Evolutionary conservation across 257 asterid species (phyloP).

Genomic region (Ajuga chamaepitys): DNA sequence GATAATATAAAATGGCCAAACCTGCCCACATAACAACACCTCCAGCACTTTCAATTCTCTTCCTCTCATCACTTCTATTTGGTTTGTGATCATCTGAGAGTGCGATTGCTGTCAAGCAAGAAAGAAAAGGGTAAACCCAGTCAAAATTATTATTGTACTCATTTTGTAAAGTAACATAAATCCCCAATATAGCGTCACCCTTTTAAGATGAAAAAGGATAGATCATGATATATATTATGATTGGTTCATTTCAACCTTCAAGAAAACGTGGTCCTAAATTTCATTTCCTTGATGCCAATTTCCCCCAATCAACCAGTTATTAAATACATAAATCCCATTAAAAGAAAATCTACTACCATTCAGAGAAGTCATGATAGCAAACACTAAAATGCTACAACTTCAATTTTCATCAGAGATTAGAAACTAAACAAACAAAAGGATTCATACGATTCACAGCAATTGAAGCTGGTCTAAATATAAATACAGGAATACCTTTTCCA

Average conservation of each 20-base stretch:
- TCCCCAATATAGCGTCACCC: neutral
- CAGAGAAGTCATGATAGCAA: neutral
- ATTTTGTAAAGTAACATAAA: neutral
- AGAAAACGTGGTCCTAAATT: neutral
- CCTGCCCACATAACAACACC: constrained; percentile 99
- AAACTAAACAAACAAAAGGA: neutral
- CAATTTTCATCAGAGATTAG: neutral
- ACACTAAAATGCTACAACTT: neutral
- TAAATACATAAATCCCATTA: neutral
- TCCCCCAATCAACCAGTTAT: neutral
- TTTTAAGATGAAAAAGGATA: neutral
- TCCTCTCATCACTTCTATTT: constrained; percentile 91
- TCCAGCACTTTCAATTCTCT: constrained; percentile 97
- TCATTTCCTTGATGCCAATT: neutral
- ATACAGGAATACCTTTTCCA: constrained; percentile 64
- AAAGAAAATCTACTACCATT: neutral
- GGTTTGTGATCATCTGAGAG: constrained; percentile 99
- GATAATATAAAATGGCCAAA: constrained; percentile 22
- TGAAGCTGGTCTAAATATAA: neutral
- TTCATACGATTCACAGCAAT: neutral
- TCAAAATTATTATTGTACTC: neutral
- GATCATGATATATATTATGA: neutral
- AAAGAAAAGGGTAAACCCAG: constrained; percentile 2
- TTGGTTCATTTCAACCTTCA: neutral
- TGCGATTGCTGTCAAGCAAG: constrained; percentile 66